Percentiles rank a stretch among this genome's conserved stretches.
Evolutionary conservation across 768 basidiomycete genomes (phyloP).

Genomic region (Russula vinacea): DNA sequence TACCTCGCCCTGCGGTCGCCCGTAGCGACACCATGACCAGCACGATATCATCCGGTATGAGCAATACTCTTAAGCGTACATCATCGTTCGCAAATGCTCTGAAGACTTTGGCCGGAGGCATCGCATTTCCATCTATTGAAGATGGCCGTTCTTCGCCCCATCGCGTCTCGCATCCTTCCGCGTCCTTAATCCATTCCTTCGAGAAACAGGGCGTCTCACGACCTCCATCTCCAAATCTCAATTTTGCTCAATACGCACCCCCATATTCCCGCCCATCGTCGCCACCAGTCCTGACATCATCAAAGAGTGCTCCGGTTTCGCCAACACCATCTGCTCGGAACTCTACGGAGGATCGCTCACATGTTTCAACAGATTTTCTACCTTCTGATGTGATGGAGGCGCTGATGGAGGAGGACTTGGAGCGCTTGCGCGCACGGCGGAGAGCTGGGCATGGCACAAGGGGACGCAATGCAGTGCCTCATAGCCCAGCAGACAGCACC

Average conservation of each 20-base stretch:
- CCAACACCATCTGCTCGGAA: slow-evolving; percentile 33
- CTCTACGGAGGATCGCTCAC: slow-evolving; percentile 34
- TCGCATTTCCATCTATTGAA: slow-evolving; percentile 65
- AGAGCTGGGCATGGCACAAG: slow-evolving; percentile 42
- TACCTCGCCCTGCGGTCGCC: slow-evolving; percentile 47
- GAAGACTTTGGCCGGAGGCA: slow-evolving; percentile 64
- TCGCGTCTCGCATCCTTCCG: slow-evolving; percentile 34
- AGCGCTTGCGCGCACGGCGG: slow-evolving; percentile 73
- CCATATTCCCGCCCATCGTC: slow-evolving; percentile 63
- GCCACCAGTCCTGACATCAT: slow-evolving; percentile 34
- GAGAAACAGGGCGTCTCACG: slow-evolving; percentile 50
- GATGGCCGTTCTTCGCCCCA: slow-evolving; percentile 47
- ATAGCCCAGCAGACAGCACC: slow-evolving; percentile 71
- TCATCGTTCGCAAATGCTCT: slow-evolving; percentile 78
- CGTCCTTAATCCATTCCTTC: slow-evolving; percentile 31
- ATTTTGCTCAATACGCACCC: slow-evolving; percentile 70
- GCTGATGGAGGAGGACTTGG: slow-evolving; percentile 93
- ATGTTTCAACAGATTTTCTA: slow-evolving; percentile 50
- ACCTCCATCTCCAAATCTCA: slow-evolving; percentile 76
- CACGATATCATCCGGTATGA: slow-evolving; percentile 58
- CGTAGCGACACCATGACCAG: slow-evolving; percentile 63
- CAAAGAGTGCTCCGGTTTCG: slow-evolving; percentile 32
- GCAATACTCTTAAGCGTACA: slow-evolving; percentile 70
- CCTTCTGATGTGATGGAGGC: slow-evolving; percentile 84
- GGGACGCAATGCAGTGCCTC: slow-evolving; percentile 41